These are phyloP conservation scores for Scutellaria baicalensis DNA, from an alignment of 257 asterid species.

Conservation along the genomic window DNA sequence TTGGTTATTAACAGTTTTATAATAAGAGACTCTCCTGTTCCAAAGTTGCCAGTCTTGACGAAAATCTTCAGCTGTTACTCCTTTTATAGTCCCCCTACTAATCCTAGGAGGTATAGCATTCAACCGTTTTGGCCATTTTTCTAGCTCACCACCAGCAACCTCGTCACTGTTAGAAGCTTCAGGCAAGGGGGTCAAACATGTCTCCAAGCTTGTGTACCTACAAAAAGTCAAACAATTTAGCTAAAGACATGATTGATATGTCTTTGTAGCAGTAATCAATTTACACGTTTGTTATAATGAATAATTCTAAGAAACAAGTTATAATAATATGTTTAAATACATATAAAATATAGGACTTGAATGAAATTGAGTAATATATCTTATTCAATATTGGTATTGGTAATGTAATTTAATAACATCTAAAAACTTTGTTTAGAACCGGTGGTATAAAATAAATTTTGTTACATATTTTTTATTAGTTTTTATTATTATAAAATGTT, in stretches of 20 bases:
- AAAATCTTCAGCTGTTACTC: conserved; percentile 33
- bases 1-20: conserved; percentile 56
- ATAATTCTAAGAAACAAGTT: no score
- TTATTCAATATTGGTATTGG: no score
- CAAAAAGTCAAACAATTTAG: background rate
- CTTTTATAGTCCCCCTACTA: conserved; percentile 39
- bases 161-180: conserved; percentile 39
- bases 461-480: no score
- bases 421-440: no score
- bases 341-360: no score
- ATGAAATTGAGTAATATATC: no score
- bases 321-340: no score
- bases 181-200: conserved; percentile 75
- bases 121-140: conserved; percentile 68
- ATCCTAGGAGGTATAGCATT: conserved; percentile 67
- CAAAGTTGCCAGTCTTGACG: conserved; percentile 48
- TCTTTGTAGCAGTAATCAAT: no score
- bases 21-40: conserved; percentile 62
- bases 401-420: no score
- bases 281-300: background rate
- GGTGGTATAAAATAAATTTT: no score
- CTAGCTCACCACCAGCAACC: conserved; percentile 61
- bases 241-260: background rate
- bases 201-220: conserved; percentile 65
- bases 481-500: no score